Evolutionary conservation across 768 basidiomycete species (phyloP), one percentile per base, ranked within the genome.

Genomic region (Hypholoma fasciculare): DNA sequence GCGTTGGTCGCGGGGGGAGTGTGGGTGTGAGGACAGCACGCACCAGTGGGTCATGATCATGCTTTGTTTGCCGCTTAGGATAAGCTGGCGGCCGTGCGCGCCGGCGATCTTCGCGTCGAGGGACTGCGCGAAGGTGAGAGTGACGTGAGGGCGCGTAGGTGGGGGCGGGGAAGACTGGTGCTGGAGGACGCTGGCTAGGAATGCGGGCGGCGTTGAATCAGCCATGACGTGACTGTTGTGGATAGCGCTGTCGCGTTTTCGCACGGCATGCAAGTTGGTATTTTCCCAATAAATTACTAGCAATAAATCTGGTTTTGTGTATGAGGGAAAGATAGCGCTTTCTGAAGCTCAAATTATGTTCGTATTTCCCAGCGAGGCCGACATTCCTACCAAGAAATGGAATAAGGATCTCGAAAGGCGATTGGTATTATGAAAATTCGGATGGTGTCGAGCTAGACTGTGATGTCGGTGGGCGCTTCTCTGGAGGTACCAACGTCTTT

Each of bases 1-100:
- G 38, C 14, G 57, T 52, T 12, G 48, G 23, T 30, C 4, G 23
- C 3, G 26, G n/a, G 8, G 14, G 9, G 37, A 23, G 20, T 96
- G 94, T 54, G 23, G 36, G 20, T 34, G 19, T 57, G 9, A 40
- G 16, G 23, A 20, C n/a, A 27, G 57, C 47, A 63, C 81, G 61
- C 66, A 94, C 95, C 92, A 91, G 71, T 98, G 96, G 11, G 96
- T 98, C 89, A 99, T 93, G 42, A 83, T 62, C 87, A 96, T 89
- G 71, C 90, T 94, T 65, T 97, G 91, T 47, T 78, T 73, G 7
- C 96, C 92, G 63, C 93, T 95, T 39, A 99, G 77, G 30, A 82
- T 80, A 37, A 99, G 82, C 74, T 95, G 94, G 55, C 74, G 76
- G 11, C 93, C 88, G 7, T 78, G 76, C 5, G 73, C 72, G 2